Base-by-base conservation (phyloP, 257 asterid genomes). In the Nicotiana obtusifolia region DNA sequence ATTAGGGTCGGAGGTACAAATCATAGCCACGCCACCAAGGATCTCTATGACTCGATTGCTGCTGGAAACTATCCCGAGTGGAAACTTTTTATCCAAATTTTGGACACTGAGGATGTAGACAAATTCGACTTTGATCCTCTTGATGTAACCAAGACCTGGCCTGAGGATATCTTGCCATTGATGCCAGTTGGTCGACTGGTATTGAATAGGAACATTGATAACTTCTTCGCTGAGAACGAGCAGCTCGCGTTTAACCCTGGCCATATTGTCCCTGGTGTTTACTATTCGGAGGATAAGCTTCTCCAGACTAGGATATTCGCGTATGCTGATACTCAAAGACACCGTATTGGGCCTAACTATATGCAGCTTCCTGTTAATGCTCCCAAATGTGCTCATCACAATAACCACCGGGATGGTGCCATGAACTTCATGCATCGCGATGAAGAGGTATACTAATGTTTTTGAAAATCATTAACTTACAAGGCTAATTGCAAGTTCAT, bases 361-460 rank as follows among this genome's bases (percentile, higher is more conserved):
- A 82, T 89, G 82, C 93, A 86, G 90, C 93, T 92, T 76, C 94
- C 97, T n/a, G 94, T 41, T 26, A 92, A 92, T 83, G 94, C 97
- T 68, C 97, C 97, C 30, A 92, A 90, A 81, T 79, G 82, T 79
- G 86, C 92, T 59, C 92, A 92, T 80, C 97, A 88, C 88, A 92
- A 90, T 83, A 92, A 92, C 82, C 97, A 92, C 81, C 92, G 91
- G 53, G 97, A 92, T 1, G 97, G 97, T 80, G 86, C 88, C 76
- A 92, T 92, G 94, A 90, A 92, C 85, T 88, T 92, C 85, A 92
- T 91, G 93, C 94, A 92, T 82, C 89, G 97, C 87, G 93, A 90
- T 83, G 97, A 89, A 86, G 97, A 92, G 97, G 97, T 90, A 41
- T 41, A 86, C 31, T 69, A 35, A 17, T 14, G 20, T 53, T 53